These are phyloP conservation scores for Alternaria triticina DNA, from an alignment of 2,329 filamentous ascomycete genomes.

Conservation along the genomic window DNA sequence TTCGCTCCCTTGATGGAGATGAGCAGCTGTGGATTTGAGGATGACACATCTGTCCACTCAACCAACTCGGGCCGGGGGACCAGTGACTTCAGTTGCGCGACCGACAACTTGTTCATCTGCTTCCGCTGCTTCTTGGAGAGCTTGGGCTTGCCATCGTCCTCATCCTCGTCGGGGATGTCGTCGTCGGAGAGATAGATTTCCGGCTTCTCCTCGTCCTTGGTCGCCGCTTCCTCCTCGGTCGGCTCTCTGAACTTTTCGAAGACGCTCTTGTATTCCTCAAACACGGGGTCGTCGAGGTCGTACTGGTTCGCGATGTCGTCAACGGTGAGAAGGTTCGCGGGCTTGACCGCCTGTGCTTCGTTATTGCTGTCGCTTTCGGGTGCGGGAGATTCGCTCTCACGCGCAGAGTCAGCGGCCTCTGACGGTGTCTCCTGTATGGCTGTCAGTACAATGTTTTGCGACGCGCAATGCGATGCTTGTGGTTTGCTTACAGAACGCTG, in stretches of 20 bases:
- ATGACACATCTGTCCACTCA: constrained; percentile 96
- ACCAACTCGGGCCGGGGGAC: constrained; percentile 92
- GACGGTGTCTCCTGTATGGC: constrained; percentile 43
- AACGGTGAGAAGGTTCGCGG: constrained; percentile 47
- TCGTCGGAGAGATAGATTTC: constrained; percentile 84
- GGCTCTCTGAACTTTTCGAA: constrained; percentile 72
- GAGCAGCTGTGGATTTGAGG: constrained; percentile 84
- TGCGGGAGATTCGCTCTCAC: constrained; percentile 48
- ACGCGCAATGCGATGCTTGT: not conserved
- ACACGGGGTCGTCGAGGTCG: constrained; percentile 76
- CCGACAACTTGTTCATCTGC: constrained; percentile 86
- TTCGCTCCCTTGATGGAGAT: constrained; percentile 94
- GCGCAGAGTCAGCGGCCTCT: constrained; percentile 39
- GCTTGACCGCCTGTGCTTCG: constrained; percentile 52
- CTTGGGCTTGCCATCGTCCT: constrained; percentile 72
- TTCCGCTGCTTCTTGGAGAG: constrained; percentile 96
- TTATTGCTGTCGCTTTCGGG: constrained; percentile 43
- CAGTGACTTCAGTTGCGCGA: constrained; percentile 92
- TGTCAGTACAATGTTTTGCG: constrained; percentile 22
- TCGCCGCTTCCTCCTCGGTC: constrained; percentile 66
- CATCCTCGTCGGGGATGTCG: constrained; percentile 84
- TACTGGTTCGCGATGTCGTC: constrained; percentile 55
- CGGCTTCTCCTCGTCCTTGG: constrained; percentile 69
- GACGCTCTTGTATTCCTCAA: constrained; percentile 81
- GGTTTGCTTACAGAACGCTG: constrained; percentile 66